Base-by-base conservation (phyloP, 73 alveolate species). In the Paramecium primaurelia region DNA sequence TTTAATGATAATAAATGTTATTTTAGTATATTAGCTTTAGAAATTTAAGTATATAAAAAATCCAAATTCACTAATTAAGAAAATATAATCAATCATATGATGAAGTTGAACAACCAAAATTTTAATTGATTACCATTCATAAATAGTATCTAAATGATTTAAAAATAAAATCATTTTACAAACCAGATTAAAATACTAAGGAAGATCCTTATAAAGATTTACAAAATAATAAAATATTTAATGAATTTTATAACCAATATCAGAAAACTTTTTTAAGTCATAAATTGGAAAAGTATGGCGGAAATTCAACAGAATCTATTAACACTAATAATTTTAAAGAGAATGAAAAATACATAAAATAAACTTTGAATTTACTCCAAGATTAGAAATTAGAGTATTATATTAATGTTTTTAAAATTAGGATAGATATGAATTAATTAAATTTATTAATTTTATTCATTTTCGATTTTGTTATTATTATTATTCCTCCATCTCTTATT, bases 261-360 rank as follows among this genome's bases (percentile, higher is more conserved):
- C 87, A 12, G 59, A 37, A 40, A 37, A 30, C 30, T 12, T 73
- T 12, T 38, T 30, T 16, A 73, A 38, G 20, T 37, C 58, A 37
- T 73, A 37, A 44, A 40, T 37, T 16, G 91, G 75, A 20, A 80
- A 80, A 45, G 8, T 44, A 4, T 80, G 91, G 91, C 45, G 91
- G 91, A 80, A 22, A 80, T 4, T 80, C 11, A 77, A 80, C 26
- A 42, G 77, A 20, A 8, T 58, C 8, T 80, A 20, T 47, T 20
- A 20, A 36, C 59, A n/a, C 88, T 69, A 9, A 9, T 69, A 2
- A 42, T 75, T 22, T 75, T 75, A 37, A 42, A 16, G 60, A 69
- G 68, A 37, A 75, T 75, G 58, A 38, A 75, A 75, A 38, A 75
- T 75, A 8, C 45, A 75, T 75, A 36, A 38, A 38, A 42, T 38